phyloP scores from a whole-genome alignment of 139 green algal genomes.

The Desmodesmus armatus region DNA sequence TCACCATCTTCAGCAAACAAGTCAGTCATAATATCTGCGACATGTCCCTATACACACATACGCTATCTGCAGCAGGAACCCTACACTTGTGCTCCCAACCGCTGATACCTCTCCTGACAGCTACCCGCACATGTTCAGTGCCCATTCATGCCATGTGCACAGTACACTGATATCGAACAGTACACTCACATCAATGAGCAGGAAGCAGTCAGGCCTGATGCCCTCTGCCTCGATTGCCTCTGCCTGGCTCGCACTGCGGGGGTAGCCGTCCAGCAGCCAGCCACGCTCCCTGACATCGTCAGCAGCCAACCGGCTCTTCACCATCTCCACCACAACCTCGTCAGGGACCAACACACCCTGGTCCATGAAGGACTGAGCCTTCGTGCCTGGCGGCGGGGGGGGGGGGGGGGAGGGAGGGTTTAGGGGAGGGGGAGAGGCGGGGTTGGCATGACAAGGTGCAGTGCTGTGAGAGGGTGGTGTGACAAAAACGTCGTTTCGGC shows the following conservation, averaged over 20 bases:
- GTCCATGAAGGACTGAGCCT: conserved; percentile 96
- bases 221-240: conserved; percentile 91
- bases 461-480: too few relatives aligned
- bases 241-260: conserved; percentile 90
- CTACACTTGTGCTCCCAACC: not conserved
- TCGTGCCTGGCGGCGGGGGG: conserved; percentile 37
- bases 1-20: not conserved
- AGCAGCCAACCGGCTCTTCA: conserved; percentile 66
- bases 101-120: not conserved
- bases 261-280: conserved; percentile 99
- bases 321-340: conserved; percentile 95
- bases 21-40: not conserved
- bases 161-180: not conserved
- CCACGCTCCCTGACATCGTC: conserved; percentile 67
- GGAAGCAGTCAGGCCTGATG: conserved; percentile 96
- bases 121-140: not conserved
- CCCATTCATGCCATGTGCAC: not conserved
- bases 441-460: too few relatives aligned
- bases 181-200: conserved; percentile 87
- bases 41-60: not conserved
- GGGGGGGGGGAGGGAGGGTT: too few relatives aligned
- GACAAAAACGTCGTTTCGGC: too few relatives aligned
- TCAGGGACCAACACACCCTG: conserved; percentile 94
- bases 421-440: too few relatives aligned
- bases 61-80: not conserved